Evolutionary conservation across 192 early-diverging fungal genomes (phyloP).

Genomic region (Borealophlyctis nickersoniae): DNA sequence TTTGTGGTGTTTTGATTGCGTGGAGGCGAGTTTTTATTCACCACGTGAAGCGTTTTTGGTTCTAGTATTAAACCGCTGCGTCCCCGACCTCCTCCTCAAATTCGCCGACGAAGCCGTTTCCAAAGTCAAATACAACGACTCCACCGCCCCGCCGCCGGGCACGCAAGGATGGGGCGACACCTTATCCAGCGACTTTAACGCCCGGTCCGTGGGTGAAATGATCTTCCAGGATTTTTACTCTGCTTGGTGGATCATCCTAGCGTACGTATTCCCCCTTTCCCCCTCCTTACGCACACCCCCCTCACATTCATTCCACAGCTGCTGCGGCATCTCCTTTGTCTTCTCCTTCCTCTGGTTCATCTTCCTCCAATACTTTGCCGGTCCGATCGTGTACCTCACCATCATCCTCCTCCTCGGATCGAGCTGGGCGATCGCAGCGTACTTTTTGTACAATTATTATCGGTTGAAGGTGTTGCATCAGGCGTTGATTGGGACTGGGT

Average conservation of each 20-base stretch:
- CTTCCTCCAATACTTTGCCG: slow-evolving; percentile 37
- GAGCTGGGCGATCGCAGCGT: slow-evolving; percentile 16
- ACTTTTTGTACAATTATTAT: slow-evolving; percentile 25
- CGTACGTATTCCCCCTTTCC: slow-evolving; percentile 9
- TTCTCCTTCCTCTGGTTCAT: slow-evolving; percentile 40
- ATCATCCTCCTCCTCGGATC: slow-evolving; percentile 20
- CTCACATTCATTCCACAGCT: not conserved
- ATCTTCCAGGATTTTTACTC: slow-evolving; percentile 26
- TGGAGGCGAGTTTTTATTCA: not conserved
- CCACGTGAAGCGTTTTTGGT: not conserved
- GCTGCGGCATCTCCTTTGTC: slow-evolving; percentile 29
- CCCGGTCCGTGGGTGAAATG: slow-evolving; percentile 5
- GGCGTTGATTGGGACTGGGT: slow-evolving; percentile 7
- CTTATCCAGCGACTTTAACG: slow-evolving; percentile 20
- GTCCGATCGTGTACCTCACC: slow-evolving; percentile 34
- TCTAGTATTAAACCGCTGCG: slow-evolving; percentile 22
- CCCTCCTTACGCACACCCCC: not conserved
- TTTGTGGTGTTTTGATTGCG: not conserved
- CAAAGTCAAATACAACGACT: not conserved
- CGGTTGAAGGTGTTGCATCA: slow-evolving; percentile 25
- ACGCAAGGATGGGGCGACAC: slow-evolving; percentile 8
- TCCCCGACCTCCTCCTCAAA: slow-evolving; percentile 15
- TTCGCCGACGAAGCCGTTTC: not conserved
- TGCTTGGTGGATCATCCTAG: slow-evolving; percentile 31
- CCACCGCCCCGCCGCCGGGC: not conserved